Conservation (phyloP, 352 stramenopile species). For the Phytophthora litchii region DNA sequence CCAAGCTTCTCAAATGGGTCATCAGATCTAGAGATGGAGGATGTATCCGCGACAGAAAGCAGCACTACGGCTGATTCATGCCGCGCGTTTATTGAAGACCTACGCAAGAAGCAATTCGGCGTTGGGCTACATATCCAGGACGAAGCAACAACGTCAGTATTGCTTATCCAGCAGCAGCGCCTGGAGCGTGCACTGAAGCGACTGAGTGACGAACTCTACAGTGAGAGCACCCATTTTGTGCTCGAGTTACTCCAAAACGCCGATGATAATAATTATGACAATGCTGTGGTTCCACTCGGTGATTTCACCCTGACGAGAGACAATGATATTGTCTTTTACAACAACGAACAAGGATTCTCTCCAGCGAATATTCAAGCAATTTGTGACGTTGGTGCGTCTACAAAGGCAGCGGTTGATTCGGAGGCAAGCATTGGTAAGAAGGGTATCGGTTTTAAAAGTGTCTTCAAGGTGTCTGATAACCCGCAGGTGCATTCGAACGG, state of each 20-base stretch:
- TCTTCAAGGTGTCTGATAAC: slow-evolving; percentile 87
- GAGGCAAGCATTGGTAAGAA: slow-evolving; percentile 88
- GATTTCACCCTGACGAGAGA: slow-evolving; percentile 63
- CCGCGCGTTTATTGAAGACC: slow-evolving; percentile 56
- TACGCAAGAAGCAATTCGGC: slow-evolving; percentile 81
- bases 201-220: slow-evolving; percentile 87
- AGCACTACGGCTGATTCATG: slow-evolving; percentile 34
- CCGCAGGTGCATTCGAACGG: slow-evolving; percentile 90
- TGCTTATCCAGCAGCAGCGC: slow-evolving; percentile 78
- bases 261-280: slow-evolving; percentile 80
- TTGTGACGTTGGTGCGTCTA: slow-evolving; percentile 88
- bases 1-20: slow-evolving; percentile 17
- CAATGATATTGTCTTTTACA: slow-evolving; percentile 75
- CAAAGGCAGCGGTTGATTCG: slow-evolving; percentile 49
- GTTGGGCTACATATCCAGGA: slow-evolving; percentile 74
- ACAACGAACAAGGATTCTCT: slow-evolving; percentile 88
- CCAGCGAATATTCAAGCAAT: slow-evolving; percentile 79
- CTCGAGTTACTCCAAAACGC: slow-evolving; percentile 90
- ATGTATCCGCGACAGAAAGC: background rate
- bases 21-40: slow-evolving; percentile 4
- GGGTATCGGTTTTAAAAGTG: slow-evolving; percentile 92
- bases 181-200: slow-evolving; percentile 86
- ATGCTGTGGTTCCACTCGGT: slow-evolving; percentile 45
- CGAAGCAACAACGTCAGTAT: slow-evolving; percentile 54
- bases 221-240: slow-evolving; percentile 88